Evolutionary conservation across 1,284 basidiomycete species (phyloP), one percentile per base, ranked within the genome.

Genomic region (Cutaneotrichosporon dermatis): DNA sequence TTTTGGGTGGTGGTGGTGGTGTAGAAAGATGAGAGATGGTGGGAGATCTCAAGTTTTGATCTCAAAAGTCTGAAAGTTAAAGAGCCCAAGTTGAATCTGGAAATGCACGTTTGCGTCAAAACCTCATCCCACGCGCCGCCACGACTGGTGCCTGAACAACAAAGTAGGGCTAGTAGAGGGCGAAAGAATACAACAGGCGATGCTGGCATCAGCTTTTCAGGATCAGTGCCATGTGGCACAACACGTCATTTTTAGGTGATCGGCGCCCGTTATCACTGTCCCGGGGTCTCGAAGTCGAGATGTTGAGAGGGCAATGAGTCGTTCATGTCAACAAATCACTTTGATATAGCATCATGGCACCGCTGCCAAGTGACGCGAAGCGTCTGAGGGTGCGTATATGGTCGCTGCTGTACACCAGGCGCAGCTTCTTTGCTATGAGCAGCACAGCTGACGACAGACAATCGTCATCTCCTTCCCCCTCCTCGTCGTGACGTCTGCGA

Each of bases 381-480:
- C 68, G 75, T 4, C 51, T 76, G 41, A 58, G 73, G 45, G 71
- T 76, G 40, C 64, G 69, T 48, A 2, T 10, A 45, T 44, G 6
- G 37, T 39, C 37, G 39, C 39, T 40, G 12, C 39, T 40, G 25
- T 25, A n/a, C n/a, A n/a, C n/a, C n/a, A n/a, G n/a, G n/a, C n/a
- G n/a, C n/a, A n/a, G n/a, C n/a, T n/a, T n/a, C n/a, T n/a, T n/a
- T n/a, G n/a, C n/a, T n/a, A n/a, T n/a, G n/a, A n/a, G n/a, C n/a
- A n/a, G n/a, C n/a, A n/a, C 10, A 35, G 48, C 54, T 59, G 57
- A 62, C 54, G 12, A 4, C 51, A 76, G 74, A 73, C 68, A 2
- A 75, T 77, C 60, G 73, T 77, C 64, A 66, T 77, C 43, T 70
- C 76, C 5, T 72, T 76, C 51, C 76, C 76, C 4, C 34, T 77